These are phyloP conservation scores for Tulasnella sp. DNA, from an alignment of 768 basidiomycete species.

Conservation along the genomic window DNA sequence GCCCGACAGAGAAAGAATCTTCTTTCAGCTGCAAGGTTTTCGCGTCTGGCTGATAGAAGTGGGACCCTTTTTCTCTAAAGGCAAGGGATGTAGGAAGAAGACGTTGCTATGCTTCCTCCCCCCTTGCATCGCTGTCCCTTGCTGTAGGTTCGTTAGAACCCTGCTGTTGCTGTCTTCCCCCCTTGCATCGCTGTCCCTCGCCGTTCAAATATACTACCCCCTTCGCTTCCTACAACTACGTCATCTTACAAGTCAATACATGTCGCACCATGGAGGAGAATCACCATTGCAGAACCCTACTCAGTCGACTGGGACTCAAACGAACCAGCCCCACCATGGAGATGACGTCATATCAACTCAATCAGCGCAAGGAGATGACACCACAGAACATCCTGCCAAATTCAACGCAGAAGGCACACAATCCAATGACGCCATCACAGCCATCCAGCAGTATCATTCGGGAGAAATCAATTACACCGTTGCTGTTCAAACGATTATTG, in stretches of 20 bases:
- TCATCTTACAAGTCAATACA: not conserved
- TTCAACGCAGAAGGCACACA: not conserved
- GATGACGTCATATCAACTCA: not conserved
- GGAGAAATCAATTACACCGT: not conserved
- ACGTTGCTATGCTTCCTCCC: not conserved
- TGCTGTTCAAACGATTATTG: not conserved
- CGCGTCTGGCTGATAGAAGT: not conserved
- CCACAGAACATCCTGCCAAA: not conserved
- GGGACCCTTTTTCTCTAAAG: not conserved
- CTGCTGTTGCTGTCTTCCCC: not conserved
- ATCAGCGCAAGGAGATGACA: not conserved
- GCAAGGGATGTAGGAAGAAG: not conserved
- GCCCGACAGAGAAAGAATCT: not conserved
- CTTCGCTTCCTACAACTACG: not conserved
- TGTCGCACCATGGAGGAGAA: not conserved
- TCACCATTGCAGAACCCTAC: not conserved
- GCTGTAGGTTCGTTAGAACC: not conserved
- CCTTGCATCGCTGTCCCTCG: not conserved
- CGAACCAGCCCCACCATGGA: not conserved
- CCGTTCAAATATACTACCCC: not conserved
- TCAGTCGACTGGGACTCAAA: not conserved
- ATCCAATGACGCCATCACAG: not conserved
- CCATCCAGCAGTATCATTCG: not conserved
- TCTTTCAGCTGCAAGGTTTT: not conserved
- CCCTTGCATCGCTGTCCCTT: not conserved